These are phyloP conservation scores for Tremella fuciformis DNA, from an alignment of 768 basidiomycete species.

Conservation along the genomic window DNA sequence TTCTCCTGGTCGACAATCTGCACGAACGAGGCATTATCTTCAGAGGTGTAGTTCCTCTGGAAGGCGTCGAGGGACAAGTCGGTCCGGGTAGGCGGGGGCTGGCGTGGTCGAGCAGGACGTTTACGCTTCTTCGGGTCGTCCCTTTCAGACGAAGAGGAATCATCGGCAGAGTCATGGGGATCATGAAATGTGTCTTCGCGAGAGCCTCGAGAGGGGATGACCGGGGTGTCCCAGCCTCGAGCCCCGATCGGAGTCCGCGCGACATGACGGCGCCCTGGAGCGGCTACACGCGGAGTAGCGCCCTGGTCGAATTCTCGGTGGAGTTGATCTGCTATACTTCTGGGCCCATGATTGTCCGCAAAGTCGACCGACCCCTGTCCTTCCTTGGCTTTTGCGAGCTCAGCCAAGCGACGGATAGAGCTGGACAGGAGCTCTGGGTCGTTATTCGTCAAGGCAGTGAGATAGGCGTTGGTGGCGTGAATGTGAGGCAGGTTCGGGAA, in stretches of 20 bases:
- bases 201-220: conserved; percentile 10
- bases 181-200: conserved; percentile 25
- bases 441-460: conserved; percentile 71
- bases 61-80: conserved; percentile 71
- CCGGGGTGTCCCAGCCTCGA: conserved; percentile 46
- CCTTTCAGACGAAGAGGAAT: neutral
- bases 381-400: conserved; percentile 49
- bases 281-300: conserved; percentile 44
- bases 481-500: conserved; percentile 89
- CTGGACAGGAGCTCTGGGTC: conserved; percentile 74
- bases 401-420: conserved; percentile 70
- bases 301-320: conserved; percentile 38
- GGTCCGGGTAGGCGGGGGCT: conserved; percentile 55
- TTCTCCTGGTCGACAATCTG: conserved; percentile 93
- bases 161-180: conserved; percentile 16
- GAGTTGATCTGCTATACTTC: conserved; percentile 12
- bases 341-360: neutral
- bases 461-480: conserved; percentile 81
- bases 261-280: conserved; percentile 26
- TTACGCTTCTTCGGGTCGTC: conserved; percentile 10
- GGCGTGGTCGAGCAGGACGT: conserved; percentile 26
- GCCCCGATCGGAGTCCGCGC: conserved; percentile 45
- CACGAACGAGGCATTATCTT: conserved; percentile 96
- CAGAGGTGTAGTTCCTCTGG: conserved; percentile 88
- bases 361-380: conserved; percentile 4